Evolutionary conservation across 805 yeast species (phyloP), one percentile per base, ranked within the genome.

Genomic region (Cephaloascus fragrans): DNA sequence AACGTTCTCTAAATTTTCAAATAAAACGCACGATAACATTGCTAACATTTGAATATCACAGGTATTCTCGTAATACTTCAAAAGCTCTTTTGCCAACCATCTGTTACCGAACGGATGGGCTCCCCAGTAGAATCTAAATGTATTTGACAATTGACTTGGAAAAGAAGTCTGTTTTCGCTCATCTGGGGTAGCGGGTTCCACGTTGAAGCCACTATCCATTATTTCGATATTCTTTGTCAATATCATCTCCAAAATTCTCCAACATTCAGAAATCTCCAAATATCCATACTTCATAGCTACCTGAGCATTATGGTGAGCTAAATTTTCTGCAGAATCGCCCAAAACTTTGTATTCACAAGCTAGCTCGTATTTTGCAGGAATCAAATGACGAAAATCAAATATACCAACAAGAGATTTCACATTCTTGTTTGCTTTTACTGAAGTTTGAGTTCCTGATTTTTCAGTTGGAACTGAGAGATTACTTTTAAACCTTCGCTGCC

Each of bases 1-100:
- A 15, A 44, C 44, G 38, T 50, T 50, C 15, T 43, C 47, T 12
- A 48, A 35, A 47, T 67, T 71, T 49, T 67, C 83, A 49, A 64
- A 68, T 41, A 84, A 58, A 3, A 86, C 68, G 57, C 95, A 85
- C 3, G 90, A 75, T 46, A 88, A 57, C 87, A 85, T 83, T 1
- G 95, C 96, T 18, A 89, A 62, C 95, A 90, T 86, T 55, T 90
- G 97, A 19, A 86, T 59, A 50, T 90, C 82, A 2, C 80, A 77
- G 33, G 66, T 51, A 26, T 50, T 59, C 48, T 81, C 93, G 52
- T 80, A 87, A 48, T 80, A 80, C 1, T 55, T 51, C 50, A 89
- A 65, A 32, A 87, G 62, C 42, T 76, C 74, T 19, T 67, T 67
- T 0, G 86, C 67, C 18, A 86, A 61, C 83, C 86, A 75, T 10